Evolutionary conservation across 345 rosid species (phyloP).

Genomic region (Trapa incisa): DNA sequence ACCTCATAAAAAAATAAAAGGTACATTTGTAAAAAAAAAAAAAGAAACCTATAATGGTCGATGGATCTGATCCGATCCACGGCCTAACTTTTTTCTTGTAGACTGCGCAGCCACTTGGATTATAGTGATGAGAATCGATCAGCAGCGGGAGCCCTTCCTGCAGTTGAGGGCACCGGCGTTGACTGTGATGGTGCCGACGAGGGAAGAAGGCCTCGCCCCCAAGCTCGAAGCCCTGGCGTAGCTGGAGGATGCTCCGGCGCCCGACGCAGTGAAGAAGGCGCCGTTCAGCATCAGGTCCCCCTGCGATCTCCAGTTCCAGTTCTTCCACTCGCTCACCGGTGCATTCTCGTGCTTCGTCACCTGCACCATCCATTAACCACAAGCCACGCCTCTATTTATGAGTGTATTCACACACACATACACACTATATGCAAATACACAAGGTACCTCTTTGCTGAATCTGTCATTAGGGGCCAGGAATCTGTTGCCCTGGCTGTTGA

Average conservation of each 20-base stretch:
- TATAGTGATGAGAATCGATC: constrained; percentile 8
- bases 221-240: constrained; percentile 68
- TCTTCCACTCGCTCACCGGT: constrained; percentile 46
- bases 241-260: constrained; percentile 57
- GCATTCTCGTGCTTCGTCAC: constrained; percentile 75
- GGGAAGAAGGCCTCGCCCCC: constrained; percentile 65
- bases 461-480: constrained; percentile 47
- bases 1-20: not conserved
- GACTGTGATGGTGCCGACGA: constrained; percentile 42
- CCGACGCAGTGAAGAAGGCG: constrained; percentile 55
- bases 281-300: constrained; percentile 64
- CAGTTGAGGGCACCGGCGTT: constrained; percentile 53
- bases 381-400: not conserved
- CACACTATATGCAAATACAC: not conserved
- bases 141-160: constrained; percentile 58
- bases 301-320: constrained; percentile 77
- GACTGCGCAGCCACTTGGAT: not conserved
- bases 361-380: constrained; percentile 17
- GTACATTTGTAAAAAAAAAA: constrained; percentile 5
- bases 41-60: not conserved
- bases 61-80: not conserved
- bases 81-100: not conserved
- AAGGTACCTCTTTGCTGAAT: constrained; percentile 54
- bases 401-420: not conserved
- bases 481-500: constrained; percentile 80